A percentile compares a stretch with the other conserved stretches of the same genome.
These are phyloP conservation scores for Thraustochytrium striatum DNA, from an alignment of 352 stramenopile species.

Conservation along the genomic window DNA sequence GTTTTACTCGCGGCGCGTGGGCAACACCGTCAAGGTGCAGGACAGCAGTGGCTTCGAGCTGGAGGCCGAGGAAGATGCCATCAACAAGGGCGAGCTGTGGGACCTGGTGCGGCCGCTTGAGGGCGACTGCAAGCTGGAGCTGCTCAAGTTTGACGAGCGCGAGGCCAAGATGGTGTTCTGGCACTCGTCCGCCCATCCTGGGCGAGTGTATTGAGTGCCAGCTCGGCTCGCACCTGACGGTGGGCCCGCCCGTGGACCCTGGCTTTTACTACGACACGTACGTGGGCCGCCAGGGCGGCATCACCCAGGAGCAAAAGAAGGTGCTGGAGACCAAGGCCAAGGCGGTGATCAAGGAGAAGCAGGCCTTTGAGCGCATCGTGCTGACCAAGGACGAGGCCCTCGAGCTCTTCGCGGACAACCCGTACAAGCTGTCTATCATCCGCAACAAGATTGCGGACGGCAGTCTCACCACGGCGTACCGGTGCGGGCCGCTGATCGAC, in stretches of 20 bases:
- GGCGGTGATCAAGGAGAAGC: constrained; percentile 82
- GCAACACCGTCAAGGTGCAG: constrained; percentile 60
- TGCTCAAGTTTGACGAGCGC: constrained; percentile 96
- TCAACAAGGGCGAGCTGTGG: constrained; percentile 78
- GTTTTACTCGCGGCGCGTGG: constrained; percentile 51
- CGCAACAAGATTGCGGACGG: constrained; percentile 93
- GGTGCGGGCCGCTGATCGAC: constrained; percentile 95
- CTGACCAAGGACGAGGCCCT: constrained; percentile 96
- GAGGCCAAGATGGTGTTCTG: constrained; percentile 93
- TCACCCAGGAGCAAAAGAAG: constrained; percentile 36
- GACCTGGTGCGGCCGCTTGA: constrained; percentile 94
- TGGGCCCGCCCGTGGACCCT: constrained; percentile 90
- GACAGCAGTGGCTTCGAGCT: constrained; percentile 67
- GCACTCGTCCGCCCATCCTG: constrained; percentile 92
- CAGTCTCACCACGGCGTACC: constrained; percentile 93
- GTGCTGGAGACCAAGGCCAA: constrained; percentile 44
- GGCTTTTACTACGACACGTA: constrained; percentile 99
- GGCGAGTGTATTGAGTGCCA: constrained; percentile 92
- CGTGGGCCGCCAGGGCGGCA: constrained; percentile 74
- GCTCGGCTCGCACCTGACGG: constrained; percentile 92
- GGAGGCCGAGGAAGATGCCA: constrained; percentile 52
- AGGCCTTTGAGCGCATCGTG: constrained; percentile 95
- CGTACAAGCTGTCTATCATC: constrained; percentile 94
- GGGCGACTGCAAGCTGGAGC: constrained; percentile 87
- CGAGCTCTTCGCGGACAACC: constrained; percentile 97